Base-by-base conservation (phyloP, 225 moss, liverwort and hornwort genomes). In the Thuidium tamariscinum region DNA sequence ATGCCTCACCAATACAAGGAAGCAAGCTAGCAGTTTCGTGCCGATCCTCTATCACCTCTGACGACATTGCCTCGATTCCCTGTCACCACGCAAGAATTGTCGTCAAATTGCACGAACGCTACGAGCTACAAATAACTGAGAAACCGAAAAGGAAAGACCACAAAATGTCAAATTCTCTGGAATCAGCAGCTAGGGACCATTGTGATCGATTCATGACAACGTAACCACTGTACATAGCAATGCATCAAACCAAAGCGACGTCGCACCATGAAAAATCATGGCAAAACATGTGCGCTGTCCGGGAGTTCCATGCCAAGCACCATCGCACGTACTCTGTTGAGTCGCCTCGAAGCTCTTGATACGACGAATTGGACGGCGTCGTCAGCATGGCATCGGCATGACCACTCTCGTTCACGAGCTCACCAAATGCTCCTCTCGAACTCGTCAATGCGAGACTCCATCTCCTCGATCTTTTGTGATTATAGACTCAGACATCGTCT, bases 361-460 rank as follows among this genome's bases (percentile, higher is more conserved):
- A 82, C 16, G 89, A 86, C 39, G 89, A 80, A 23, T 69, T 51
- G 71, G 85, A 57, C 72, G 49, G 87, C 88, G 29, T 32, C 32
- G 49, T 30, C 48, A 49, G 73, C 7, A 49, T n/a, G 52, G n/a
- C 52, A 74, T 52, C 14, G n/a, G n/a, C 74, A 74, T 94, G 90
- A 13, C 92, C 95, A 13, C 91, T 93, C 86, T 95, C 96, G 90
- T 91, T 93, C 63, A 94, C 92, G 49, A 95, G 86, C 80, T 98
- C 93, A 72, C 94, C 95, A 59, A 59, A 95, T 91, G 83, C 94
- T 96, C 82, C 88, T 89, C 92, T 98, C 93, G 86, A 98, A 74
- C 62, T 96, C 95, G 59, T 95, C 95, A 74, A 96, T 94, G 82
- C 96, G 93, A 63, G 89, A 93, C 8, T 94, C 95, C 95, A 95